Evolutionary conservation across 805 yeast species (phyloP).

Genomic region (Ogataea methanolica): DNA sequence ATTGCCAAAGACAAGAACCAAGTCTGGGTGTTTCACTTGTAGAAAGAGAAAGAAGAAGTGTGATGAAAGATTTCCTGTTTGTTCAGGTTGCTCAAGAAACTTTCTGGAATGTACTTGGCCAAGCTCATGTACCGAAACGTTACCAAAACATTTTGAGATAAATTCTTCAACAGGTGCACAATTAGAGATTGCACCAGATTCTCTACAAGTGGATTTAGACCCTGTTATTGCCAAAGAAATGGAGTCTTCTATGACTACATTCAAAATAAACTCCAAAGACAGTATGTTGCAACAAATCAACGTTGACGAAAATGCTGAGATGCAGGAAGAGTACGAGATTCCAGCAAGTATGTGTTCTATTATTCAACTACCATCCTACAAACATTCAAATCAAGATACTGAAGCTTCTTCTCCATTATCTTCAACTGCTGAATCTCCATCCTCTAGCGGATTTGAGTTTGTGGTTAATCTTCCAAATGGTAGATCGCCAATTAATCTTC

Average conservation of each 20-base stretch:
- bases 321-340: conserved; percentile 17
- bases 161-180: conserved; percentile 14
- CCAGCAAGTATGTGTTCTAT: conserved; percentile 26
- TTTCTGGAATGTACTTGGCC: conserved; percentile 33
- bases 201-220: too few species aligned
- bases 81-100: conserved; percentile 33
- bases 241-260: neutral
- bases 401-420: too few species aligned
- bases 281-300: neutral
- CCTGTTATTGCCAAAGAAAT: too few species aligned
- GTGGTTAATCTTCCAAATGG: conserved; percentile 2
- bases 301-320: neutral
- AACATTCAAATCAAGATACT: conserved; percentile 6
- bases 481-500: neutral
- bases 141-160: conserved; percentile 25
- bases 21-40: conserved; percentile 34
- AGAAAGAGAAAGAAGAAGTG: conserved; percentile 35
- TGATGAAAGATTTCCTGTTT: conserved; percentile 29
- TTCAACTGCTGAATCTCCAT: neutral
- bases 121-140: conserved; percentile 13
- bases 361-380: conserved; percentile 21
- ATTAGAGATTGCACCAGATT: neutral
- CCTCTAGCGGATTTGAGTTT: conserved; percentile 11
- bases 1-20: conserved; percentile 23
- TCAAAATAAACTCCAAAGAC: neutral